Percentiles rank a stretch among this genome's conserved stretches.
phyloP scores from a whole-genome alignment of 2,329 filamentous ascomycete species.

The Ophiostoma piceae region DNA sequence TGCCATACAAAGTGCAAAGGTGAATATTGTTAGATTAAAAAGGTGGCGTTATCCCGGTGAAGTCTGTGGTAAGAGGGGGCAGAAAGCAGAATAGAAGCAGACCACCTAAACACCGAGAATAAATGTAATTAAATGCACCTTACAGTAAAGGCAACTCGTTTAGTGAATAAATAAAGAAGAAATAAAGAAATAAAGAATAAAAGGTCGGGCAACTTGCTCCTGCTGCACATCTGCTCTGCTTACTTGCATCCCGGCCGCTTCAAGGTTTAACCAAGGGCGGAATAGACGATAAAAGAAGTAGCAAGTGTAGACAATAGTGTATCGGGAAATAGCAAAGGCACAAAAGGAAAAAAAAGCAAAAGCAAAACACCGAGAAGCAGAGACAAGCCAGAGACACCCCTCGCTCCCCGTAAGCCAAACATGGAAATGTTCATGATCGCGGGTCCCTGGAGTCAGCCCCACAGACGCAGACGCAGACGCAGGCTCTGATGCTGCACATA shows the following conservation, averaged over 20 bases:
- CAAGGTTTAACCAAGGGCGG: background rate
- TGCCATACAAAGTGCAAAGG: background rate
- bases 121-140: background rate
- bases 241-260: background rate
- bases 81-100: too few species aligned
- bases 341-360: background rate
- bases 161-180: background rate
- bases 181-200: background rate
- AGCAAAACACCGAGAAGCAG: background rate
- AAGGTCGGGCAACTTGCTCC: background rate
- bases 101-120: background rate
- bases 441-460: conserved; percentile 12
- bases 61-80: background rate
- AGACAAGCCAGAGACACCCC: conserved; percentile 7
- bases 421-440: conserved; percentile 16
- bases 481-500: background rate
- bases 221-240: background rate
- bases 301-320: background rate
- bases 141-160: background rate
- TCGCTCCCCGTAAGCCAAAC: background rate
- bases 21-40: background rate
- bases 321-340: too few species aligned
- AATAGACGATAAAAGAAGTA: background rate
- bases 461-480: background rate
- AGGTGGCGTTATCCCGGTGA: background rate